Base-by-base conservation (phyloP, 2,329 filamentous ascomycete genomes). In the Neonectria punicea region DNA sequence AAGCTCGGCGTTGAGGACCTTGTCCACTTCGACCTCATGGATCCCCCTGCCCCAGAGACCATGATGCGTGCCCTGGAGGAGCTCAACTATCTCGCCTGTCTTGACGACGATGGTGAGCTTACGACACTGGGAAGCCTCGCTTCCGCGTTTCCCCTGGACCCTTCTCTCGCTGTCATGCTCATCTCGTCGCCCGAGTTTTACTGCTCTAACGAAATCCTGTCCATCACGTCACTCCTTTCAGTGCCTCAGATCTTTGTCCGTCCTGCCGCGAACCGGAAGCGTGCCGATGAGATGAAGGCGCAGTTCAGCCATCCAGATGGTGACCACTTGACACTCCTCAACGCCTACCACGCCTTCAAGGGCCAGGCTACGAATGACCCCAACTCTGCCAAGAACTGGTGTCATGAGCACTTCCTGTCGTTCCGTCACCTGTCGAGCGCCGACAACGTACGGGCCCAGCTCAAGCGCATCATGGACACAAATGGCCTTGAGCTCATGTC, bases 11-110 rank as follows among this genome's bases (percentile, higher is more conserved):
- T 99, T 30, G 90, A 97, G 72, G 96, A 99, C 80, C 85, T 99
- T 54, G 96, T 99, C 11, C 96, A 99, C 81, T 99, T 99, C 76
- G 97, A 99, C 78, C 86, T 99, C 53, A 98, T 99, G 95, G 96
- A 99, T 74, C 96, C 96, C 25, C 96, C 96, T 0, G 95, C 97
- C 1, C 97, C 96, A 0, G 97, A 99, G 82, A 99, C 97, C 10
- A 90, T 99, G 80, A 99, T 99, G 95, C 90, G 97, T 71, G 96
- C 96, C 3, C 84, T 99, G 22, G 96, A 99, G 80, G 96, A 99
- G 82, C 89, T 99, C 61, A 99, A 99, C 81, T 99, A 98, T 78
- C 87, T 99, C 16, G 94, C 95, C 14, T 98, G 96, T 79, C 87
- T 99, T 6, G 94, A 99, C 75, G 96, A 99, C 74, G 95, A 99